Percentiles rank a stretch among this genome's conserved stretches.
Evolutionary conservation across 768 basidiomycete genomes (phyloP).

Genomic region (Leccinum ochraceum): DNA sequence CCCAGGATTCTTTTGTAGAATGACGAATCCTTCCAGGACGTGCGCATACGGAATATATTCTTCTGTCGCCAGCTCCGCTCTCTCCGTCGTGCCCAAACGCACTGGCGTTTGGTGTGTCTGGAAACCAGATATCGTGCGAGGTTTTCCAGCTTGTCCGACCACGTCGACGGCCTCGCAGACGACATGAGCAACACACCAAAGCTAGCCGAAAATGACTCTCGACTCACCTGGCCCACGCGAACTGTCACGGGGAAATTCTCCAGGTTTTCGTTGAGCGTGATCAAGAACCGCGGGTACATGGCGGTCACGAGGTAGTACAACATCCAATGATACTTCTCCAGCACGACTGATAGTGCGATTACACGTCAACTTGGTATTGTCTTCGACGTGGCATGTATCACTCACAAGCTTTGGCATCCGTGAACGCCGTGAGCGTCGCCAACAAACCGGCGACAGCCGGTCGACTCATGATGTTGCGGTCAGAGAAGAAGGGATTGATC

Average conservation of each 20-base stretch:
- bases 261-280: constrained; percentile 92
- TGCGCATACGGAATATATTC: constrained; percentile 91
- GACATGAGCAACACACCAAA: constrained; percentile 4
- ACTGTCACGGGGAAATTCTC: constrained; percentile 87
- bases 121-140: constrained; percentile 38
- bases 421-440: constrained; percentile 88
- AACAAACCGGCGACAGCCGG: constrained; percentile 89
- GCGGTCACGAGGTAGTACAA: constrained; percentile 92
- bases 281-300: constrained; percentile 98
- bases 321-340: constrained; percentile 99
- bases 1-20: constrained; percentile 89
- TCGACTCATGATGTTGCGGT: constrained; percentile 86
- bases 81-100: constrained; percentile 89
- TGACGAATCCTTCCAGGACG: constrained; percentile 91
- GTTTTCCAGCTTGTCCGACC: constrained; percentile 39
- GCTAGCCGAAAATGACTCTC: background rate
- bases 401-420: constrained; percentile 91
- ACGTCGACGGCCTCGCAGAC: constrained; percentile 83
- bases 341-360: constrained; percentile 62
- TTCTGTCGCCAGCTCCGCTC: constrained; percentile 95
- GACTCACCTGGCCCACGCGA: constrained; percentile 83
- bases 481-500: constrained; percentile 94
- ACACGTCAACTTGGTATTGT: constrained; percentile 3
- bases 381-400: constrained; percentile 18
- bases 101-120: constrained; percentile 98